Base-by-base conservation (phyloP, 2,329 filamentous ascomycete species). In the Penicillium sp. region DNA sequence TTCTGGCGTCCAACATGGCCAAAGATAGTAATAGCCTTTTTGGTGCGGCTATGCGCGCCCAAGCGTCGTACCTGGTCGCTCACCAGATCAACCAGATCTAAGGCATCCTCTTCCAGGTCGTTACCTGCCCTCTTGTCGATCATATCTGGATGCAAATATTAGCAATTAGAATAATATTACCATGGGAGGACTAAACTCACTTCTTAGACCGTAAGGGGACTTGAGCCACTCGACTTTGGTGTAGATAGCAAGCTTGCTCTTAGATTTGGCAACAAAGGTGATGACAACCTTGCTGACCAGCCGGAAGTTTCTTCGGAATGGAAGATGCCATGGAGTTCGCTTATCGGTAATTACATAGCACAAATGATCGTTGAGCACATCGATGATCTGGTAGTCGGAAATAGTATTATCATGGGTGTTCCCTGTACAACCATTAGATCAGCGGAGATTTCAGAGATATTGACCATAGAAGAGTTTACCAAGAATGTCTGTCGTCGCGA, bases 211-310 rank as follows among this genome's bases (percentile, higher is more conserved):
- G 49, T 71, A 79, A 11, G 87, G 87, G 53, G 84, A 79, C 63
- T 86, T 89, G 26, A 86, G 82, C 95, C 95, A 98, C 65, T 91
- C 90, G n/a, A 96, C 86, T 67, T 89, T 90, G 52, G 88, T 90
- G 75, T 91, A 96, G 44, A 98, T 85, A 26, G 92, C 89, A 54
- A 99, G 84, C 77, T 95, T 97, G 74, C 91, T 96, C 73, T 89
- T 92, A 13, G 90, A 92, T 76, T 98, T 98, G 52, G 91, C 87
- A 58, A 93, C 84, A 69, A 98, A 91, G 2, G 95, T 97, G 61
- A 99, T 95, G 62, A 97, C 91, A 61, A 96, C 87, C 75, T 96
- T 97, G 64, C 87, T 93, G 56, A 96, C 85, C 22, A 97, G 80
- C 65, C 88, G 88, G 76, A 98, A 96, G 51, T 86, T 84, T 49